These are phyloP conservation scores for Heliosperma pusillum DNA, from an alignment of 148 eudicot species.

Conservation along the genomic window DNA sequence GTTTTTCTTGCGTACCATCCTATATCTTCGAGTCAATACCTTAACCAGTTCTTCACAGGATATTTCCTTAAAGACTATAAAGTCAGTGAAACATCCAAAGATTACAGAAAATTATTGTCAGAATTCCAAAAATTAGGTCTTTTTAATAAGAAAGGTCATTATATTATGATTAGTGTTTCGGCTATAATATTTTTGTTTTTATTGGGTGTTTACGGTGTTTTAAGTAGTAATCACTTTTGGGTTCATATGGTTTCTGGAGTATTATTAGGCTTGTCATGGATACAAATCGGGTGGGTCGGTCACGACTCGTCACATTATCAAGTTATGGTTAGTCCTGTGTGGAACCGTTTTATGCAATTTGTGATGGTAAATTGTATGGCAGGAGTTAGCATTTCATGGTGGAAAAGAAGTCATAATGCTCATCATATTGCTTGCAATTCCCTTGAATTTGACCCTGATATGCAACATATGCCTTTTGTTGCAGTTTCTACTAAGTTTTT, in stretches of 20 bases:
- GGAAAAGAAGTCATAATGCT: constrained; percentile 53
- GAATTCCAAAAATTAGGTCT: constrained; percentile 48
- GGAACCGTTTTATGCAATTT: constrained; percentile 30
- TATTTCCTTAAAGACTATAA: constrained; percentile 35
- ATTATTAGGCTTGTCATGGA: constrained; percentile 47
- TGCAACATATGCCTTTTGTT: no score
- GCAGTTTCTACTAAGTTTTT: no score
- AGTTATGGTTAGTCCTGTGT: constrained; percentile 28
- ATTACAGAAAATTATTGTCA: constrained; percentile 37
- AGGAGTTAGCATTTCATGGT: constrained; percentile 51
- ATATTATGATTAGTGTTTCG: no score
- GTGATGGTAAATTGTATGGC: constrained; percentile 34
- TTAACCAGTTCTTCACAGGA: constrained; percentile 44
- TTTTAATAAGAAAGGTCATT: constrained; percentile 53
- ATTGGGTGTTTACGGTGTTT: constrained; percentile 45
- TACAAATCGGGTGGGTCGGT: constrained; percentile 52
- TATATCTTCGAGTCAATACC: constrained; percentile 31
- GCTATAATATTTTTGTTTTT: no score
- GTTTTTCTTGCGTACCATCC: constrained; percentile 55
- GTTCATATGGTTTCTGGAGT: constrained; percentile 44
- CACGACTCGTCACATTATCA: constrained; percentile 62
- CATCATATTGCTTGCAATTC: constrained; percentile 50
- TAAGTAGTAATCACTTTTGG: constrained; percentile 23
- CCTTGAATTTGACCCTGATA: no score
- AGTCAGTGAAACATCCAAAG: constrained; percentile 41